These are phyloP conservation scores for Leishmania braziliensis DNA, from an alignment of 208 protist genomes.

Conservation along the genomic window DNA sequence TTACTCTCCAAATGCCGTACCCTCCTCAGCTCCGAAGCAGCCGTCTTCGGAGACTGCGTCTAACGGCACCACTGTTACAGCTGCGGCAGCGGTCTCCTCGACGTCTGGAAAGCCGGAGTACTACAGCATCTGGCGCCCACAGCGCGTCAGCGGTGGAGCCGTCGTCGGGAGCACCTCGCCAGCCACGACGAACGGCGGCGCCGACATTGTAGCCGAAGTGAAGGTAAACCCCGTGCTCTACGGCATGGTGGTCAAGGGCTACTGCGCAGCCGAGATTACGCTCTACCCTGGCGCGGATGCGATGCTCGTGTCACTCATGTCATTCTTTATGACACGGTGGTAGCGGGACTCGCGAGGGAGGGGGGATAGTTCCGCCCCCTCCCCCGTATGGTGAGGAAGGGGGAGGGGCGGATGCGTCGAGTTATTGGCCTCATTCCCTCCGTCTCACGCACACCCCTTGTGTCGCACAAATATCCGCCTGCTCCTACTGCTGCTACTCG, in stretches of 20 bases:
- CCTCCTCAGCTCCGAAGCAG: too few relatives aligned
- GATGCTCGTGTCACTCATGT: slow-evolving; percentile 62
- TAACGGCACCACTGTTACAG: not conserved
- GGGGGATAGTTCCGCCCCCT: not conserved
- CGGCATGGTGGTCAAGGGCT: slow-evolving; percentile 37
- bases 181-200: slow-evolving; percentile 46
- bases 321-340: slow-evolving; percentile 69
- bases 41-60: not conserved
- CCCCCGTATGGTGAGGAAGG: not conserved
- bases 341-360: slow-evolving; percentile 10
- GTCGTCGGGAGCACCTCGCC: slow-evolving; percentile 24
- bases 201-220: slow-evolving; percentile 69
- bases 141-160: slow-evolving; percentile 37
- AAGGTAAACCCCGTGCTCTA: slow-evolving; percentile 31
- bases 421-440: not conserved
- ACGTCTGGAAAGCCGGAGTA: slow-evolving; percentile 17
- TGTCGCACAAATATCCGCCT: not conserved
- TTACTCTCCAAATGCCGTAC: not conserved
- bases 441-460: not conserved
- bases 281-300: slow-evolving; percentile 64
- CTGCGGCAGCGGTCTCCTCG: not conserved
- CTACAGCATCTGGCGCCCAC: slow-evolving; percentile 54
- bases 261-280: slow-evolving; percentile 53
- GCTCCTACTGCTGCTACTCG: not conserved
- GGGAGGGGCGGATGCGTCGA: not conserved